These are phyloP conservation scores for Meripilus lineatus DNA, from an alignment of 1,284 basidiomycete species.

Conservation along the genomic window DNA sequence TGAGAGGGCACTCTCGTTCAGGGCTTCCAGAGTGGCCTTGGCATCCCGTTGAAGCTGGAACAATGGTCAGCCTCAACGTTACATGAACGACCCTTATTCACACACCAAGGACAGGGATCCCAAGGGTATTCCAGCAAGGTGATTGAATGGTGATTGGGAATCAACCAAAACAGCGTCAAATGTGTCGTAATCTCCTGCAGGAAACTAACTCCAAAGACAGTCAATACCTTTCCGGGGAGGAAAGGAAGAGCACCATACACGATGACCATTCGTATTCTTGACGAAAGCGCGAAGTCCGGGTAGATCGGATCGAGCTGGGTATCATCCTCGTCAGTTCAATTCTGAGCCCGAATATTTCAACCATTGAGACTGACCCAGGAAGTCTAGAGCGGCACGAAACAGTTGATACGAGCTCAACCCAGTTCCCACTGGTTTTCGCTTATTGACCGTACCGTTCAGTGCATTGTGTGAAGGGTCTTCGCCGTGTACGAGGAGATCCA, in stretches of 20 bases:
- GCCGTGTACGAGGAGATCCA: constrained; percentile 71
- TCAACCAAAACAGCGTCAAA: constrained; percentile 72
- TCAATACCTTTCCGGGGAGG: constrained; percentile 1
- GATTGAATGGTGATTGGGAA: constrained; percentile 73
- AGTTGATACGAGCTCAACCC: constrained; percentile 86
- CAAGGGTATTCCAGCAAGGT: constrained; percentile 73
- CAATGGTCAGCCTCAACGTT: neutral
- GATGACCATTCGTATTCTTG: constrained; percentile 46
- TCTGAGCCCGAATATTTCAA: too few species aligned
- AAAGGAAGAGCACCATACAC: constrained; percentile 33
- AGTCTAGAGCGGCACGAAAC: constrained; percentile 78
- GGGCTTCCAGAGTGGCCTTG: constrained; percentile 58
- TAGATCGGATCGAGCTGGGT: constrained; percentile 69
- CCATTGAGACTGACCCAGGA: constrained; percentile 60
- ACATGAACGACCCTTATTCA: neutral
- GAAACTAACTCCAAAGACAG: constrained; percentile 37
- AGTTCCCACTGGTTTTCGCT: constrained; percentile 56
- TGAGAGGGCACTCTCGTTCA: constrained; percentile 42
- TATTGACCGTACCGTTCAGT: constrained; percentile 30
- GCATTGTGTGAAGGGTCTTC: constrained; percentile 42
- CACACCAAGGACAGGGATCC: constrained; percentile 65
- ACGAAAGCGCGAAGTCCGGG: constrained; percentile 59
- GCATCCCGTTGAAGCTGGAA: constrained; percentile 75
- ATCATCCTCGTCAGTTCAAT: too few species aligned
- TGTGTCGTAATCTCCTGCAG: constrained; percentile 48